A percentile compares a stretch with the other conserved stretches of the same genome.
These are phyloP conservation scores for Gracilaria domingensis DNA, from an alignment of 23 red algal species.

Conservation along the genomic window DNA sequence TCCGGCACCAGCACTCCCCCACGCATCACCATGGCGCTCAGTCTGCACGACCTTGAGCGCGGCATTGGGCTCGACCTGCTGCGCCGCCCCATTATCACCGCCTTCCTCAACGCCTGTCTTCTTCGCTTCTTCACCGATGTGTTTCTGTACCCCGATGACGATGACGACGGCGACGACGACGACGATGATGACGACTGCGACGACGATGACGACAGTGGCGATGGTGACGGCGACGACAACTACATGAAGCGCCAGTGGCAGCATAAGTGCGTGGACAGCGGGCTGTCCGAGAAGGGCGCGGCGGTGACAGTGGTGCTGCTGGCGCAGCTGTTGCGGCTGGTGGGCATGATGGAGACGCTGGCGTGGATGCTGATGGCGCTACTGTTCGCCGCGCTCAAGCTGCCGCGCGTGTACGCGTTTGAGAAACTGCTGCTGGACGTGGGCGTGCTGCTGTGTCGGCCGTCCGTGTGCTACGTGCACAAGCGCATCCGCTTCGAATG, in stretches of 20 bases:
- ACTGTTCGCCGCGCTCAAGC: not conserved
- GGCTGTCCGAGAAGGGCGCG: not conserved
- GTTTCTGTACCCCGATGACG: not conserved
- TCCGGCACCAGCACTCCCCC: no score
- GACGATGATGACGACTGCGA: not conserved
- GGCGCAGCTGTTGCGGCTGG: not conserved
- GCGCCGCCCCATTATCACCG: conserved; percentile 36
- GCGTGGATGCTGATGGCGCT: not conserved
- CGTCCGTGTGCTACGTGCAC: conserved; percentile 37
- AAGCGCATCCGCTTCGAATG: conserved; percentile 22
- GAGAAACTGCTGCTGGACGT: conserved; percentile 53
- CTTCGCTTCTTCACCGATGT: conserved; percentile 36
- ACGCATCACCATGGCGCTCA: conserved; percentile 31
- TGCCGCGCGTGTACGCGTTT: conserved; percentile 49
- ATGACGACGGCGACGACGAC: conserved; percentile 8
- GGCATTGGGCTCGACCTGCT: conserved; percentile 52
- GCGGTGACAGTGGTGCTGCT: not conserved
- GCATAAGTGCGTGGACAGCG: not conserved
- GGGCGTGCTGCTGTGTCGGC: not conserved
- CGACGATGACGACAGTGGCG: not conserved
- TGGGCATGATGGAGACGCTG: not conserved
- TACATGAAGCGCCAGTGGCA: not conserved
- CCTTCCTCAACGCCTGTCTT: conserved; percentile 52
- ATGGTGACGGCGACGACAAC: not conserved
- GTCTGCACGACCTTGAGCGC: conserved; percentile 40